Conservation (phyloP, 345 rosid genomes). For the Salix caprea region DNA sequence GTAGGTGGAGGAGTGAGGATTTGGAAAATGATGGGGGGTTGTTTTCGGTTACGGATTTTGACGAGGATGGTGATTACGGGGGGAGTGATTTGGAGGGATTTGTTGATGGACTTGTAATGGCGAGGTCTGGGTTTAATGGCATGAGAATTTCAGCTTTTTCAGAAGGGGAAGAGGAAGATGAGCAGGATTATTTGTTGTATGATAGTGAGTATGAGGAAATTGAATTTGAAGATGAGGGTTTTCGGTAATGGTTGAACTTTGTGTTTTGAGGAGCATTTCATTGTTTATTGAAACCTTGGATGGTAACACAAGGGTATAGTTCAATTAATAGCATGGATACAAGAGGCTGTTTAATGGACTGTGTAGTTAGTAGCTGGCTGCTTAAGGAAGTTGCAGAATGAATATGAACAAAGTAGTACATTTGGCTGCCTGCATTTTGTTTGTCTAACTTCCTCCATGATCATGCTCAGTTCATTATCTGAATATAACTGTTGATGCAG, state of each 20-base stretch:
- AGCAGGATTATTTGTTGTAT: constrained; percentile 33
- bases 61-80: constrained; percentile 22
- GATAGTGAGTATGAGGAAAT: constrained; percentile 42
- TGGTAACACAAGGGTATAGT: background rate
- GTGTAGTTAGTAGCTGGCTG: background rate
- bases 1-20: constrained; percentile 33
- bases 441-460: background rate
- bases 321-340: background rate
- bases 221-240: constrained; percentile 20
- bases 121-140: constrained; percentile 44
- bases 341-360: background rate
- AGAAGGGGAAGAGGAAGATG: constrained; percentile 63
- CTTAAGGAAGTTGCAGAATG: background rate
- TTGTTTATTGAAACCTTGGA: background rate
- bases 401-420: too few relatives aligned
- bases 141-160: constrained; percentile 55
- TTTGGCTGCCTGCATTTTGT: background rate
- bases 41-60: constrained; percentile 45
- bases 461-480: background rate
- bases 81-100: constrained; percentile 35
- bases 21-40: constrained; percentile 27
- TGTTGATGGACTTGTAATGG: constrained; percentile 41
- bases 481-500: background rate
- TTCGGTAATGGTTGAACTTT: constrained; percentile 10
- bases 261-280: background rate